These are phyloP conservation scores for Plantago lanceolata DNA, from an alignment of 305 asterid genomes.

Conservation along the genomic window DNA sequence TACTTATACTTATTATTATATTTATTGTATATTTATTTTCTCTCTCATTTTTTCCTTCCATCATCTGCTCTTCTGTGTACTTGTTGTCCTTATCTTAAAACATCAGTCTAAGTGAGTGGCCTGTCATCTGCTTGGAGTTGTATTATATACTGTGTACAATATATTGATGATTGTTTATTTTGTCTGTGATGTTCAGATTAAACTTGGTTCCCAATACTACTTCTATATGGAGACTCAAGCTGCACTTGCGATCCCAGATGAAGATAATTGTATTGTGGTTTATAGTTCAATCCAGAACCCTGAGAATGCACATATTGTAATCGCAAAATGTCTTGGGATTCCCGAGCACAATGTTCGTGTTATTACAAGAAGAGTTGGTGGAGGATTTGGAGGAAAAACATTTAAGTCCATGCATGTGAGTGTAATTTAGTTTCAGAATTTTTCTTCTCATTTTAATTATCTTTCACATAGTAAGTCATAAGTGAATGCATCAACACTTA, in stretches of 20 bases:
- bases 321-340: constrained; percentile 61
- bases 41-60: not conserved
- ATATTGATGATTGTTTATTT: constrained; percentile 3
- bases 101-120: not conserved
- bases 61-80: not conserved
- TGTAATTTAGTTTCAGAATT: constrained; percentile 8
- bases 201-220: constrained; percentile 55
- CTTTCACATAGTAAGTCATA: not conserved
- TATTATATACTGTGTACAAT: not conserved
- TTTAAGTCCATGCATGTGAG: constrained; percentile 55
- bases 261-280: constrained; percentile 66
- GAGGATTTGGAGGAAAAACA: constrained; percentile 73
- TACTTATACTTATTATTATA: constrained; percentile 20
- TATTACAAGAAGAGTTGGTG: constrained; percentile 61
- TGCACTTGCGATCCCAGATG: constrained; percentile 69
- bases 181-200: constrained; percentile 33
- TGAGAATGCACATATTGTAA: constrained; percentile 46
- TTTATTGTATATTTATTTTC: not conserved
- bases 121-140: not conserved
- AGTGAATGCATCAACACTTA: not conserved
- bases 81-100: not conserved
- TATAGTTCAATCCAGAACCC: constrained; percentile 54
- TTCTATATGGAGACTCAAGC: constrained; percentile 68
- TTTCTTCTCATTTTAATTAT: not conserved
- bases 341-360: constrained; percentile 62